phyloP scores from a whole-genome alignment of 2,329 filamentous ascomycete genomes.

The Neodidymelliopsis sp. region DNA sequence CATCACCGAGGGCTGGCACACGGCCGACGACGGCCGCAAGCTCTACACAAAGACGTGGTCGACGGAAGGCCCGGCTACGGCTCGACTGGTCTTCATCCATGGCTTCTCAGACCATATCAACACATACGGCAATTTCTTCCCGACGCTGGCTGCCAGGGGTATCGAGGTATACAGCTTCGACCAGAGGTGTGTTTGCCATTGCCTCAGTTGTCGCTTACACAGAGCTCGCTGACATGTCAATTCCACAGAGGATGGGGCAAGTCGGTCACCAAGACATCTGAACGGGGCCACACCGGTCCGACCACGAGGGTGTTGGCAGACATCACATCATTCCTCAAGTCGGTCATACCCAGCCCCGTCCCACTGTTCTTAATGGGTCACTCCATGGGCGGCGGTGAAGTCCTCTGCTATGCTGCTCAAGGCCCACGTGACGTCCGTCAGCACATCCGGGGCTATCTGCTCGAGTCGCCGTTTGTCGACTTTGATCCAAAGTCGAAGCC shows the following conservation, averaged over 20 bases:
- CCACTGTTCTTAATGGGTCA: slow-evolving; percentile 89
- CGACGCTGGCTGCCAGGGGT: slow-evolving; percentile 70
- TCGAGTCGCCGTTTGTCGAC: slow-evolving; percentile 80
- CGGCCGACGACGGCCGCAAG: slow-evolving; percentile 59
- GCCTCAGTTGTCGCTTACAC: background rate
- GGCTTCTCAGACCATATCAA: slow-evolving; percentile 79
- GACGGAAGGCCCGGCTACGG: slow-evolving; percentile 65
- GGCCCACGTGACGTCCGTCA: slow-evolving; percentile 61
- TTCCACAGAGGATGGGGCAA: slow-evolving; percentile 79
- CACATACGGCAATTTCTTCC: slow-evolving; percentile 78
- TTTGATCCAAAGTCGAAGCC: slow-evolving; percentile 73
- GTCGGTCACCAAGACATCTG: slow-evolving; percentile 66
- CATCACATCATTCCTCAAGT: slow-evolving; percentile 76
- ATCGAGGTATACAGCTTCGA: slow-evolving; percentile 83
- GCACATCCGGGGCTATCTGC: slow-evolving; percentile 74
- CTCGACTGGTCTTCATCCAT: slow-evolving; percentile 83
- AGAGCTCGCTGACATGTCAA: slow-evolving; percentile 21
- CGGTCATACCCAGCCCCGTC: slow-evolving; percentile 59
- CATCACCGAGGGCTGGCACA: slow-evolving; percentile 61
- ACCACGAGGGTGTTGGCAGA: slow-evolving; percentile 78
- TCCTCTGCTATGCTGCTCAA: slow-evolving; percentile 65
- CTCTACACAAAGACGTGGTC: slow-evolving; percentile 70
- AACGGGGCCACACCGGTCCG: slow-evolving; percentile 76
- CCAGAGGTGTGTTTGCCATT: slow-evolving; percentile 65
- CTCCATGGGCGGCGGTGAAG: slow-evolving; percentile 87